Evolutionary conservation across 768 basidiomycete species (phyloP).

Genomic region (Roridomyces roridus): DNA sequence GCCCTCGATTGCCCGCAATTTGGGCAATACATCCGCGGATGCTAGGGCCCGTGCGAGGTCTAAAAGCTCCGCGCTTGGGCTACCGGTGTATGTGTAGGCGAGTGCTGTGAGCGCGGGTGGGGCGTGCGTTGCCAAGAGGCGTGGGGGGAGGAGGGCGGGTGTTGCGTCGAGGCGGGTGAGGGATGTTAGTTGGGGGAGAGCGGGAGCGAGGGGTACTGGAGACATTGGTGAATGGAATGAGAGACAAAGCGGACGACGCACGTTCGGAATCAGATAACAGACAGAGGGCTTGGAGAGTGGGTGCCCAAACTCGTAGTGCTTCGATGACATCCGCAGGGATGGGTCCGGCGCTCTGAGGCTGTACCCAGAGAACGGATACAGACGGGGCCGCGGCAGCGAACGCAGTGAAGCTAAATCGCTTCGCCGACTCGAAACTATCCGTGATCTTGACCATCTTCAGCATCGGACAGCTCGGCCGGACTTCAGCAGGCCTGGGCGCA

Average conservation of each 20-base stretch:
- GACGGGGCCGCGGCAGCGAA: conserved; percentile 12
- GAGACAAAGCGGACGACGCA: not conserved
- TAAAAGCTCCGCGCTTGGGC: not conserved
- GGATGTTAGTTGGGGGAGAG: too few relatives aligned
- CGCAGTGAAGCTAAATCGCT: conserved; percentile 1
- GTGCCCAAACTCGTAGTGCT: conserved; percentile 5
- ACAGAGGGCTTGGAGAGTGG: conserved; percentile 10
- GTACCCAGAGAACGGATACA: conserved; percentile 14
- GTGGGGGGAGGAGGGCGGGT: too few relatives aligned
- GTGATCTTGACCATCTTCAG: conserved; percentile 22
- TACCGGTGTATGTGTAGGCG: not conserved
- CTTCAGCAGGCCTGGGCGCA: not conserved
- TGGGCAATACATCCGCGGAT: not conserved
- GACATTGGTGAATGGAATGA: too few relatives aligned
- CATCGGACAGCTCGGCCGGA: not conserved
- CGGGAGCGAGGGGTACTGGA: too few relatives aligned
- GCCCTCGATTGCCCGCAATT: too few relatives aligned
- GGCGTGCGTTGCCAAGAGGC: too few relatives aligned
- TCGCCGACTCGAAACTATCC: conserved; percentile 8
- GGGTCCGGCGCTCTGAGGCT: not conserved
- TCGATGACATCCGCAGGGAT: conserved; percentile 4
- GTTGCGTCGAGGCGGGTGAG: too few relatives aligned
- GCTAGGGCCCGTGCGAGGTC: not conserved
- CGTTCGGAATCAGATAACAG: conserved; percentile 1
- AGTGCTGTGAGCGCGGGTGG: too few relatives aligned